Evolutionary conservation across 208 protist genomes (phyloP).

Genomic region (Phytomonas francai): DNA sequence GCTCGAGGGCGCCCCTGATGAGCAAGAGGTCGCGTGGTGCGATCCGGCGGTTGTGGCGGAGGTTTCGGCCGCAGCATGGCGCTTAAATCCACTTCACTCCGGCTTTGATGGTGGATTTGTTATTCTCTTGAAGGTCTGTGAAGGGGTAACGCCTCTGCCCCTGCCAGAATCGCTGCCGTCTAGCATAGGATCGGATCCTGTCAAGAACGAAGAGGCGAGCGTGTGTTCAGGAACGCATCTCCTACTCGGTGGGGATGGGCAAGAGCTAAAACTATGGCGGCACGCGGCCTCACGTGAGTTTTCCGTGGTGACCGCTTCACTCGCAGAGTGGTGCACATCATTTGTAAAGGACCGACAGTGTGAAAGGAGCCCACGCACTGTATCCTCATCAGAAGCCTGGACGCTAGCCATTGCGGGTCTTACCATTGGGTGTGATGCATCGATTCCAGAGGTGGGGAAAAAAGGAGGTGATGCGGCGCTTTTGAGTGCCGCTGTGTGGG

Average conservation of each 20-base stretch:
- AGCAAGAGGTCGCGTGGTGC: constrained; percentile 29
- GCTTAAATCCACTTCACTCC: constrained; percentile 21
- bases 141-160: not conserved
- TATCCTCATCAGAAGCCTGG: not conserved
- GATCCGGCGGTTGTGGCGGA: constrained; percentile 17
- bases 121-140: constrained; percentile 31
- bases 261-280: not conserved
- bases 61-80: constrained; percentile 41
- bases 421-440: not conserved
- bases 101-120: constrained; percentile 43
- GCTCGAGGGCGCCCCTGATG: constrained; percentile 33
- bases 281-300: not conserved
- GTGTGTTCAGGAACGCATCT: not conserved
- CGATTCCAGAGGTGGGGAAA: not conserved
- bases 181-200: not conserved
- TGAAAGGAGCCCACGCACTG: not conserved
- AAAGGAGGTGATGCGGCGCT: not conserved
- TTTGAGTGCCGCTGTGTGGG: not conserved
- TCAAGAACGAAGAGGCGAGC: not conserved
- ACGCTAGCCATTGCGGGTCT: not conserved
- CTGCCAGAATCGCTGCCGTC: not conserved
- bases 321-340: not conserved
- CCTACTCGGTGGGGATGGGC: not conserved
- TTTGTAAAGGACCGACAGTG: not conserved
- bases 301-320: not conserved